Base-by-base conservation (phyloP, 495 filamentous ascomycete genomes). In the Zalerion maritima region DNA sequence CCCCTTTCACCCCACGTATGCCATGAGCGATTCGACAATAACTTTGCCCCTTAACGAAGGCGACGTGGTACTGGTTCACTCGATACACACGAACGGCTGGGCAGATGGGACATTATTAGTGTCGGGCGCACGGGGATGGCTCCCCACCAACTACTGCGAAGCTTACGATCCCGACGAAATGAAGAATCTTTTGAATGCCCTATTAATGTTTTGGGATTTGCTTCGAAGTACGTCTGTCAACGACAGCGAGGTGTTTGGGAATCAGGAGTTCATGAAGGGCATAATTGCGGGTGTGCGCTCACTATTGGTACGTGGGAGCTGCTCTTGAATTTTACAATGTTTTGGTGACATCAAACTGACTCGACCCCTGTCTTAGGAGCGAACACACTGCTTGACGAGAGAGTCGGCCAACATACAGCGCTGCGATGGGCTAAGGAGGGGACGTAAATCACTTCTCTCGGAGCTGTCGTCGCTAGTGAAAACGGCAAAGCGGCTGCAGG, bases 121-220 rank as follows among this genome's bases (percentile, higher is more conserved):
- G 30, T 79, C 82, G 8, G 89, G 87, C 11, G 78, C 78, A 32
- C 71, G 91, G 42, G 91, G 91, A 33, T 99, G 91, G 91, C 60
- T 99, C 34, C 91, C 91, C 17, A 96, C 91, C 3, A 99, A 99
- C 51, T 96, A 96, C 50, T 99, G 91, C 60, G 83, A 94, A 49
- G 69, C 81, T 7, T 99, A 94, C 49, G 81, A 93, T 37, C 78
- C 83, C 26, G 62, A 82, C 13, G 72, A 81, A 28, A 87, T 94
- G 66, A 73, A 75, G 34, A 78, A 71, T 34, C 66, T 96, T 18
- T 62, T 99, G 15, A 81, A 81, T 36, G 85, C 89, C 2, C 57
- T 94, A 46, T 74, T 86, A 6, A 77, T 84, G 38, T 83, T 96
- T 34, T 96, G 86, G 81, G 89, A 96, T 47, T 64, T 93, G 37